Base-by-base conservation (phyloP, 108 stramenopile genomes). In the Pseudonitzschia multiseries region DNA sequence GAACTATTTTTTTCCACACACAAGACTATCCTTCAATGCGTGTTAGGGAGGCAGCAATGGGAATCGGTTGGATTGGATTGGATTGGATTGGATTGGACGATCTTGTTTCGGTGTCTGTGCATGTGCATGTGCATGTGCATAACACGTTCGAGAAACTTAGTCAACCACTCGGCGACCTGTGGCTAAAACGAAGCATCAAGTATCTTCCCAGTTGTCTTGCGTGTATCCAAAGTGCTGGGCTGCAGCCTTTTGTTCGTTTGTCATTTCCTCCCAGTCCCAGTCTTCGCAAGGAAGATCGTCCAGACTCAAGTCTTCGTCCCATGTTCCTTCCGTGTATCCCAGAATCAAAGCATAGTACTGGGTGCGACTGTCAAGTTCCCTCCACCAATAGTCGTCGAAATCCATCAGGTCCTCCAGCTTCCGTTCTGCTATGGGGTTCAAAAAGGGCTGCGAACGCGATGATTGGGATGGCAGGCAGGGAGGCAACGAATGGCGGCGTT, bases 181-280 rank as follows among this genome's bases (percentile, higher is more conserved):
- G 36, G 36, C 2, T 36, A 10, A 10, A 48, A 8, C 46, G 46
- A 48, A 10, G 36, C 4, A 36, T 48, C 20, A 10, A 56, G 12
- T 22, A 28, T 70, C 70, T 4, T 70, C 70, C 71, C 71, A 72
- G 21, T 22, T 72, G 21, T 72, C 61, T 26, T 72, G 21, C 14
- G 59, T 28, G 18, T 44, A 74, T 33, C 73, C 63, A 74, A 74
- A 54, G 32, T 62, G 33, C n/a, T 24, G 18, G 27, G 65, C 73
- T n/a, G 50, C 64, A 15, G 65, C 48, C 20, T 66, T 50, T 65
- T 74, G 60, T 51, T 53, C 40, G 21, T 31, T 33, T 5, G 73
- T 74, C 50, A 65, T 43, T 17, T 74, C 73, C 13, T 60, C 73
- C 56, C 56, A 74, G 28, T 74, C 28, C 63, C 62, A 62, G 33